Evolutionary conservation across 495 filamentous ascomycete species (phyloP).

Genomic region (Xylaria castorea): DNA sequence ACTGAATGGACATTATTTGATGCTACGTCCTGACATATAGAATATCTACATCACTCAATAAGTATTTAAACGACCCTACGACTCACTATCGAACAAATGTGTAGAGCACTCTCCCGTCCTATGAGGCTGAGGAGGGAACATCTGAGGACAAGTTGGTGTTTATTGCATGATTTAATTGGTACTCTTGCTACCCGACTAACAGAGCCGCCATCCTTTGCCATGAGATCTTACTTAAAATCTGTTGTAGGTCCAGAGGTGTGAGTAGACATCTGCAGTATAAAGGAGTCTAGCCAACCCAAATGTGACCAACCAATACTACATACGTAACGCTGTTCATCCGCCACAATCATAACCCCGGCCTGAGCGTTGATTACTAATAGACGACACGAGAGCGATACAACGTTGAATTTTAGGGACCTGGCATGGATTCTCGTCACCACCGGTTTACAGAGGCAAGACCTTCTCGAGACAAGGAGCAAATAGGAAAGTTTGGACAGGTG

Average conservation of each 20-base stretch:
- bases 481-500: neutral
- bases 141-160: neutral
- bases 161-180: neutral
- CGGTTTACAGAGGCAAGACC: neutral
- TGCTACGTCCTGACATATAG: neutral
- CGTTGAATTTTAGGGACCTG: neutral
- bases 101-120: neutral
- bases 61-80: too few relatives aligned
- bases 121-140: neutral
- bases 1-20: neutral
- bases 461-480: neutral
- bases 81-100: neutral
- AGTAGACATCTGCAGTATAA: neutral
- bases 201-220: neutral
- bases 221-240: neutral
- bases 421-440: neutral
- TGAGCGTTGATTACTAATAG: neutral
- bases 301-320: neutral
- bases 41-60: too few relatives aligned
- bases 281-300: neutral
- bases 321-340: neutral
- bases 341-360: neutral
- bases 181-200: neutral
- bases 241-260: neutral
- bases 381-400: neutral